Evolutionary conservation across 2,329 filamentous ascomycete genomes (phyloP), one percentile per base, ranked within the genome.

Genomic region (Emmonsia crescens): DNA sequence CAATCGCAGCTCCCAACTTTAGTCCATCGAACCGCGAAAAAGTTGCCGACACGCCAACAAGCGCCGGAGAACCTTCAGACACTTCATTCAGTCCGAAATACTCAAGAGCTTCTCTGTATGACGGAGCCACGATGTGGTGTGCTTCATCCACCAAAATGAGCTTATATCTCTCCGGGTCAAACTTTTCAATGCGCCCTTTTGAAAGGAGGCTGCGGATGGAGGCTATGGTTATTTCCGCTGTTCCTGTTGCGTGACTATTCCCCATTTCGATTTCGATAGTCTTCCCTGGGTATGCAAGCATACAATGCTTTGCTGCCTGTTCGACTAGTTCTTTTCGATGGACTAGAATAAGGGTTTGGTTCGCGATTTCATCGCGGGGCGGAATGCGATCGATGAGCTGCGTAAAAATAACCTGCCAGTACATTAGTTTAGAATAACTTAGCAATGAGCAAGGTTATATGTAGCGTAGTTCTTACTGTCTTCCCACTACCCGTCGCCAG

Each of bases 121-220:
- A 85, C 1, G 84, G 81, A 0, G 94, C 89, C 52, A 96, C 92
- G 60, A 97, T 96, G 74, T 99, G 94, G 73, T 99, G 94, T 4
- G 93, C 94, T 75, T 99, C 94, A 66, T 99, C 94, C 3, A 99
- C 93, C 2, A 99, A 81, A 0, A 99, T 78, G 0, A 99, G 83
- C 75, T 99, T 99, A 79, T 93, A 97, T 8, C 78, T 79, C 0
- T 74, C 74, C 0, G 91, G 89, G 66, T 95, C 84, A 69, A 93
- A 97, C 71, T 96, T 96, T 42, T 74, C 71, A n/a, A 97, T 81
- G 1, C 94, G 84, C 59, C 87, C 83, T 14, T 84, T 83, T 5
- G 89, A 95, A 8, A 82, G 84, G 67, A 99, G 85, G 73, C 90
- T 96, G 70, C 88, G 86, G 42, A 99, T 82, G 40, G 93, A 96